These are phyloP conservation scores for Helenozyma baotianmanensis DNA, from an alignment of 805 yeast genomes.

Conservation along the genomic window DNA sequence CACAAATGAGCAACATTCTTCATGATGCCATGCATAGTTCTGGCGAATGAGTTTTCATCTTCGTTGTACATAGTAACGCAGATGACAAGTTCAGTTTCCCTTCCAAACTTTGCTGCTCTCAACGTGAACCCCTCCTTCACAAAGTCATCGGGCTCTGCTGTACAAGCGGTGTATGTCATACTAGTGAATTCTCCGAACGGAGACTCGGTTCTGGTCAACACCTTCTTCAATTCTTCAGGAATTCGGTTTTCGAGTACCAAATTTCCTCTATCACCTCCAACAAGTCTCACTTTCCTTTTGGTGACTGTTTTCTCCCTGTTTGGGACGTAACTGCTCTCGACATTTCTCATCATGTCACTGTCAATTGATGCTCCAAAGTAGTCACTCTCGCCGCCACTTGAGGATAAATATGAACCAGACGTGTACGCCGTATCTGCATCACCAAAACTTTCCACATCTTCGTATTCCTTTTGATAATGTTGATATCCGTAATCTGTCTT, in stretches of 20 bases:
- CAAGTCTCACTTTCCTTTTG: slow-evolving; percentile 70
- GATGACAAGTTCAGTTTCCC: slow-evolving; percentile 88
- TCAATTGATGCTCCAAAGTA: slow-evolving; percentile 45
- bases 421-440: slow-evolving; percentile 28
- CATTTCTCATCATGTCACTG: slow-evolving; percentile 43
- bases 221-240: slow-evolving; percentile 81
- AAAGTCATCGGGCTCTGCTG: slow-evolving; percentile 87
- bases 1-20: slow-evolving; percentile 85
- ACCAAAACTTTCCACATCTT: slow-evolving; percentile 30
- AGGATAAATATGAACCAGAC: slow-evolving; percentile 26
- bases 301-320: slow-evolving; percentile 64
- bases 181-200: slow-evolving; percentile 85
- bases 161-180: slow-evolving; percentile 97
- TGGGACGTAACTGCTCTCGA: slow-evolving; percentile 41
- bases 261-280: slow-evolving; percentile 60
- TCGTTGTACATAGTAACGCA: slow-evolving; percentile 98
- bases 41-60: slow-evolving; percentile 80
- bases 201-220: slow-evolving; percentile 75
- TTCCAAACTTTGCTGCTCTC: slow-evolving; percentile 77
- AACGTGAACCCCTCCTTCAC: slow-evolving; percentile 75
- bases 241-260: slow-evolving; percentile 91
- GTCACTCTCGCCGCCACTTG: slow-evolving; percentile 23
- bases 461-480: slow-evolving; percentile 32
- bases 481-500: slow-evolving; percentile 28
- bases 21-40: slow-evolving; percentile 94